Base-by-base conservation (phyloP, 2,329 filamentous ascomycete species). In the Botrytis fragariae region DNA sequence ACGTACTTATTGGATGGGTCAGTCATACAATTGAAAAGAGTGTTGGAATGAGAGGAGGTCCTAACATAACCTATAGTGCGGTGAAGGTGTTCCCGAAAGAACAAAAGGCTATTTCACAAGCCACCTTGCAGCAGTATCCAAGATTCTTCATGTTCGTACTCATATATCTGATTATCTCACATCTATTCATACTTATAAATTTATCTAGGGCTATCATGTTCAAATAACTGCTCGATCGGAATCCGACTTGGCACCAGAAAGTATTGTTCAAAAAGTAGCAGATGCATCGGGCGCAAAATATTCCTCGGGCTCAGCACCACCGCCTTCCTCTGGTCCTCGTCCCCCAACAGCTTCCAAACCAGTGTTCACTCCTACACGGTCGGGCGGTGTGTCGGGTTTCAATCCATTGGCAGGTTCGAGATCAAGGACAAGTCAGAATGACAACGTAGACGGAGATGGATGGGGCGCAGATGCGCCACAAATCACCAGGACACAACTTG, bases 51-150 rank as follows among this genome's bases (percentile, higher is more conserved):
- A 44, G 37, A 39, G 63, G 39, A 51, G 48, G n/a, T 65, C 67
- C 80, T 81, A 73, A 81, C 76, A 74, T 20, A 69, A 37, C n/a
- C 61, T 69, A 68, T 76, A 87, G 92, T 99, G 96, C 82, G 96
- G 96, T 77, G 95, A 97, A 81, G 96, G 96, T 78, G 96, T 99
- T 25, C 96, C 96, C n/a, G 96, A 99, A 84, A 88, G 95, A 79
- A 98, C 95, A 75, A 99, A 98, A 84, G 96, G 96, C 77, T 98
- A 98, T 84, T 99, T 99, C 82, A 97, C 94, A 77, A 98, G 94
- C 84, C 95, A 99, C 84, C 86, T 96, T 65, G 91, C 92, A 74
- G 92, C 94, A 65, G 94, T 98, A 54, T 91, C 94, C 75, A 98
- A 97, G 84, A 87, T 98, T 78, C 89, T 99, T 60, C 95, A 98